Evolutionary conservation across 225 moss, liverwort and hornwort species (phyloP).

Genomic region (Bryoerythrophyllum caledonicum): DNA sequence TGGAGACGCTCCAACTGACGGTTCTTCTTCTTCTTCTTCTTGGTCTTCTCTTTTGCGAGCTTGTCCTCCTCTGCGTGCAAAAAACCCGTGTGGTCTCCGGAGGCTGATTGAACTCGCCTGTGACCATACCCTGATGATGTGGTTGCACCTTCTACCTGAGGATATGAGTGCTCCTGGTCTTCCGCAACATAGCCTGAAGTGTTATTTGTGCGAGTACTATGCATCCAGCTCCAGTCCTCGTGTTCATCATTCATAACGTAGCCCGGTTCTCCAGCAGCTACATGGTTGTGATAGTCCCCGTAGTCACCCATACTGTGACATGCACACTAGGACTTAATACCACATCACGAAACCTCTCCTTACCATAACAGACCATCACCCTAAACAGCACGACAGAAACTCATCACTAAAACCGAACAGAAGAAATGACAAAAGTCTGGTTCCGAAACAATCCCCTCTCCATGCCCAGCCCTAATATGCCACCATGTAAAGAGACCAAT

Average conservation of each 20-base stretch:
- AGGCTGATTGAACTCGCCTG: constrained; percentile 1
- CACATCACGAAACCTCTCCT: not conserved
- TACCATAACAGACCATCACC: not conserved
- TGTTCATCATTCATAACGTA: not conserved
- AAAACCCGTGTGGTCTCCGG: not conserved
- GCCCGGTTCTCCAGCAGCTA: constrained; percentile 12
- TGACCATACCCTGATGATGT: not conserved
- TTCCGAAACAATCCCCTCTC: not conserved
- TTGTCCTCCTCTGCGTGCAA: constrained; percentile 10
- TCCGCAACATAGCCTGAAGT: not conserved
- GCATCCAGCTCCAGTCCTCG: constrained; percentile 24
- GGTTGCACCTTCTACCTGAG: constrained; percentile 13
- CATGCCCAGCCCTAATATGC: not conserved
- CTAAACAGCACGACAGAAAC: too few species aligned
- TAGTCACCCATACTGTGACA: constrained; percentile 29
- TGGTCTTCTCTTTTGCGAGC: not conserved
- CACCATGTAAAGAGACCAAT: too few species aligned
- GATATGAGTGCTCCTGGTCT: not conserved
- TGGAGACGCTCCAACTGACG: constrained; percentile 2
- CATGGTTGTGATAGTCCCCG: not conserved
- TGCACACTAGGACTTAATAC: not conserved
- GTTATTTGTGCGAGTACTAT: not conserved
- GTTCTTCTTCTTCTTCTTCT: constrained; percentile 21
- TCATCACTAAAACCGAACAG: too few species aligned
- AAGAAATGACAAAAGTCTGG: not conserved